A percentile compares a stretch with the other conserved stretches of the same genome.
phyloP scores from a whole-genome alignment of 305 asterid genomes.

The Fraxinus ornus region DNA sequence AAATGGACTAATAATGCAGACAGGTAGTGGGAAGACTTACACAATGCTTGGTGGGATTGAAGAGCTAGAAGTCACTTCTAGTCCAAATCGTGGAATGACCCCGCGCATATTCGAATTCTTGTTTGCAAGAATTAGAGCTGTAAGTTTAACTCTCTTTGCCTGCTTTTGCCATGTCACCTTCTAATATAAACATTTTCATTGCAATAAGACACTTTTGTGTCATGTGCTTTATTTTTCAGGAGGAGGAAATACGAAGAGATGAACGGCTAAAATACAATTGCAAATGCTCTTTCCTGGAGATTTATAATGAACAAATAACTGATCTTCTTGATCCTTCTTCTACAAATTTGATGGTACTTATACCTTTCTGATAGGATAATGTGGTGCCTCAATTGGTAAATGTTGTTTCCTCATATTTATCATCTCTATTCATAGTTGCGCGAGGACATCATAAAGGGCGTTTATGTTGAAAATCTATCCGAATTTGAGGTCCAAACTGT shows the following conservation, averaged over 20 bases:
- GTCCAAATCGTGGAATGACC: conserved; percentile 91
- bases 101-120: conserved; percentile 96
- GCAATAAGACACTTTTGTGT: conserved; percentile 9
- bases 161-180: conserved; percentile 15
- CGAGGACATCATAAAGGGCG: conserved; percentile 84
- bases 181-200: conserved; percentile 19
- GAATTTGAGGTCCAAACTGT: conserved; percentile 90
- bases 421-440: conserved; percentile 52
- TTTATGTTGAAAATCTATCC: conserved; percentile 87
- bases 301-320: conserved; percentile 87
- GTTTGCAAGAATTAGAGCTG: conserved; percentile 97
- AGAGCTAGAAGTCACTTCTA: conserved; percentile 68
- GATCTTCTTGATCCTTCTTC: conserved; percentile 97
- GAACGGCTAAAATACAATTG: conserved; percentile 73
- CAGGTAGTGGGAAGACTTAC: conserved; percentile 97
- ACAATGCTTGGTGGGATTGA: conserved; percentile 99
- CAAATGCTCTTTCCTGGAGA: conserved; percentile 95
- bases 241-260: conserved; percentile 85
- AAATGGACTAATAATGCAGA: conserved; percentile 47
- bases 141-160: conserved; percentile 33
- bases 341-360: conserved; percentile 80
- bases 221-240: conserved; percentile 43
- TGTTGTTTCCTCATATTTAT: conserved; percentile 17
- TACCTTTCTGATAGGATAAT: conserved; percentile 13
- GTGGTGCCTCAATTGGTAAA: conserved; percentile 7